phyloP scores from a whole-genome alignment of 2,329 filamentous ascomycete genomes.

The Neopestalotiopsis sp. region DNA sequence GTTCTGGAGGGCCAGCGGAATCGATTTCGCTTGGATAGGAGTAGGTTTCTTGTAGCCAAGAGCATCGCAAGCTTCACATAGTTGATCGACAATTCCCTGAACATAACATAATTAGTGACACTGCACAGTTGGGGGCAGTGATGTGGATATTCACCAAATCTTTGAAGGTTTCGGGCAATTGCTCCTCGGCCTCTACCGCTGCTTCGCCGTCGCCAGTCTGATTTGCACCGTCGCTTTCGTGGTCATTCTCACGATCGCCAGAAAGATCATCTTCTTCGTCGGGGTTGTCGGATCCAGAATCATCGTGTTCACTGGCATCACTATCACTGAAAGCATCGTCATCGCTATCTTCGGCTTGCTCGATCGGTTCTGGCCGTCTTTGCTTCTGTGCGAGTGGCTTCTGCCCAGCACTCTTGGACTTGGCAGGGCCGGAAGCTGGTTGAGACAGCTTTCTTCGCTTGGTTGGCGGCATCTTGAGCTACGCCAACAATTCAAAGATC shows the following conservation, averaged over 20 bases:
- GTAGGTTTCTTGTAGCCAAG: slow-evolving; percentile 87
- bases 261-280: slow-evolving; percentile 8
- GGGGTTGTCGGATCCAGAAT: not conserved
- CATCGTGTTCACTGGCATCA: slow-evolving; percentile 8
- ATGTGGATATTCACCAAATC: slow-evolving; percentile 42
- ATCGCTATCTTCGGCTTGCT: slow-evolving; percentile 23
- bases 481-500: not conserved
- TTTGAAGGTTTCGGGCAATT: slow-evolving; percentile 64
- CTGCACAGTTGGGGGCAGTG: not conserved
- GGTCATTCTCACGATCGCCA: slow-evolving; percentile 16
- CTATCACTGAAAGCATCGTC: slow-evolving; percentile 27
- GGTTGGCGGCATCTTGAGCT: slow-evolving; percentile 36
- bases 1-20: slow-evolving; percentile 78
- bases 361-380: not conserved
- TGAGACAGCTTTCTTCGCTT: slow-evolving; percentile 49
- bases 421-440: slow-evolving; percentile 19
- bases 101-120: slow-evolving; percentile 36
- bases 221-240: slow-evolving; percentile 29
- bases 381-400: slow-evolving; percentile 1
- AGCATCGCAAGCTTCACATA: slow-evolving; percentile 85
- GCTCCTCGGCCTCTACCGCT: slow-evolving; percentile 24
- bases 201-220: slow-evolving; percentile 30
- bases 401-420: not conserved
- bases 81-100: slow-evolving; percentile 76
- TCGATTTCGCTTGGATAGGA: slow-evolving; percentile 85